Evolutionary conservation across 768 basidiomycete species (phyloP), one percentile per base, ranked within the genome.

Genomic region (Boletus edulis): DNA sequence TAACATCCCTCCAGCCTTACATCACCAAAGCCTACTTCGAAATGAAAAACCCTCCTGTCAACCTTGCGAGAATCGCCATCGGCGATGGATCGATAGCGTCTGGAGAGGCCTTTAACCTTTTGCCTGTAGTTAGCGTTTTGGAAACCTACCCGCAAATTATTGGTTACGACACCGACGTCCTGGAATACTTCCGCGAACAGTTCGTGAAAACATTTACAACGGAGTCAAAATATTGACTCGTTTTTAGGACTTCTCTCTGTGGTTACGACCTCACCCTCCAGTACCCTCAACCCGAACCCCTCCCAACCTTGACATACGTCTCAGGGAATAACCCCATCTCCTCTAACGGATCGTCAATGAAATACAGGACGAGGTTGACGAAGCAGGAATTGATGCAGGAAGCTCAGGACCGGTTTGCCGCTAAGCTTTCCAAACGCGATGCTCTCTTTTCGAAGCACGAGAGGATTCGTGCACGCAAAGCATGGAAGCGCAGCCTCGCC

Each of bases 141-240:
- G 81, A 87, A 70, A 89, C 89, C 5, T 87, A 85, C 63, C 89
- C 89, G 1, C 88, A 89, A 64, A 71, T 90, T 29, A 87, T 91
- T 49, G 84, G 81, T 34, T 90, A 90, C 61, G 83, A 90, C 57
- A 74, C 75, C 44, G 78, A 80, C 5, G 84, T 87, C 7, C 84
- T 80, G 62, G 76, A 82, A 52, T 87, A 87, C 64, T 89, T 89
- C 70, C 77, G 79, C 57, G 75, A 81, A 59, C 85, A 87, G 87
- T 87, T 58, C 55, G 85, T 74, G 20, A 20, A 57, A 42, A 17
- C 18, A 37, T 49, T 10, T n/a, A 14, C 20, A 5, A 27, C 48
- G 22, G 14, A 20, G 13, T 35, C 37, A 1, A 20, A 17, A 7
- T 52, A 12, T 34, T 63, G 34, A 58, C 35, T 44, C 12, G 35